Conservation (phyloP, 345 rosid species). For the Pistacia integerrima region DNA sequence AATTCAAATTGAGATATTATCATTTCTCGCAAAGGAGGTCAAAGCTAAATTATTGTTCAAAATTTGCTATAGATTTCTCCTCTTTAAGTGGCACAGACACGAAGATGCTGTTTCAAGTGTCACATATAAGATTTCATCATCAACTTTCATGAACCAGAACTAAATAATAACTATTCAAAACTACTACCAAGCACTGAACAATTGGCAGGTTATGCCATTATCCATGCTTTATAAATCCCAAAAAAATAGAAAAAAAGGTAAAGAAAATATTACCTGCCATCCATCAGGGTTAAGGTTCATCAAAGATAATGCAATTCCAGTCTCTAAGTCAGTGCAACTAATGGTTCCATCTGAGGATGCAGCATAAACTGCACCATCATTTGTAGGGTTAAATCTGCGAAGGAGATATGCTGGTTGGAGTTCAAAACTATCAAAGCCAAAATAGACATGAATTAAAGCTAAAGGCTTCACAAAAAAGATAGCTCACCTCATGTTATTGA, state of each 20-base stretch:
- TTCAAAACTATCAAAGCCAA: neutral
- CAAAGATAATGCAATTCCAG: conserved; percentile 78
- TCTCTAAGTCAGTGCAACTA: conserved; percentile 88
- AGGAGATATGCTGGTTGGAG: neutral
- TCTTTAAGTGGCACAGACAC: no score
- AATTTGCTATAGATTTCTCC: neutral
- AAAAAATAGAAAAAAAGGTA: neutral
- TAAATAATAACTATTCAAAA: neutral
- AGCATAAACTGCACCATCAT: conserved; percentile 75
- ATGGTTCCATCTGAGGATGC: conserved; percentile 96
- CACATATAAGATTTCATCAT: neutral
- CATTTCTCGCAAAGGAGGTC: neutral
- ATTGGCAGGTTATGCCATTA: neutral
- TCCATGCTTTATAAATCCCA: neutral
- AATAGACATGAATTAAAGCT: neutral
- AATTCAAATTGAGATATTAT: neutral
- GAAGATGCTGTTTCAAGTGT: neutral
- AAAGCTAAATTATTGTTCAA: neutral
- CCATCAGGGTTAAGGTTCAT: conserved; percentile 90
- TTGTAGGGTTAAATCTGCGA: conserved; percentile 76
- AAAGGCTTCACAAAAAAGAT: neutral
- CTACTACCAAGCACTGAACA: neutral
- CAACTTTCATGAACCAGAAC: neutral
- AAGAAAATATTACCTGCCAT: conserved; percentile 69
- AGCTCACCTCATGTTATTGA: conserved; percentile 81